phyloP scores from a whole-genome alignment of 2,329 filamentous ascomycete species.

The Fusarium succisae region DNA sequence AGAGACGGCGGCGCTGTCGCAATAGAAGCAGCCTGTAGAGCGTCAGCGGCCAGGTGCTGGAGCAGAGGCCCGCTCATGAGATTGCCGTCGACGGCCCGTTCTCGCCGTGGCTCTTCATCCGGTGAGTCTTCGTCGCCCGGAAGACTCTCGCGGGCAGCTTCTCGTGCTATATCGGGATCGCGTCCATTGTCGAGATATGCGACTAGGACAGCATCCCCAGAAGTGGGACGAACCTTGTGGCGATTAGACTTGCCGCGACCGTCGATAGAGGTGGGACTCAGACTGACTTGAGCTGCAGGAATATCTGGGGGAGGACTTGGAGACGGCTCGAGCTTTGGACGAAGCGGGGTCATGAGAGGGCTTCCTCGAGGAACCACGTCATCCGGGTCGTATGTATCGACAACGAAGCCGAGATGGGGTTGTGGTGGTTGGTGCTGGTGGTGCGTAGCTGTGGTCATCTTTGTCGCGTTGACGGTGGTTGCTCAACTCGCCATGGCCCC shows the following conservation, averaged over 20 bases:
- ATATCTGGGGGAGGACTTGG: slow-evolving; percentile 51
- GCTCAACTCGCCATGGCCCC: slow-evolving; percentile 50
- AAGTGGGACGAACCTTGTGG: slow-evolving; percentile 63
- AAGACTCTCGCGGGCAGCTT: slow-evolving; percentile 64
- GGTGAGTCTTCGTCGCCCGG: slow-evolving; percentile 52
- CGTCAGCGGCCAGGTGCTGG: slow-evolving; percentile 47
- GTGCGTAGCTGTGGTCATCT: slow-evolving; percentile 48
- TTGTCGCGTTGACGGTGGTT: slow-evolving; percentile 43
- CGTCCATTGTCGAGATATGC: slow-evolving; percentile 70
- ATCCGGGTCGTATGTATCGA: slow-evolving; percentile 56
- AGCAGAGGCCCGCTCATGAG: slow-evolving; percentile 39
- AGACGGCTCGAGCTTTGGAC: slow-evolving; percentile 46
- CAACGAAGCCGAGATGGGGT: slow-evolving; percentile 36
- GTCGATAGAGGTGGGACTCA: slow-evolving; percentile 43
- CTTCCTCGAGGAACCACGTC: slow-evolving; percentile 54
- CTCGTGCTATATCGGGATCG: slow-evolving; percentile 69
- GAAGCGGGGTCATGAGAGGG: slow-evolving; percentile 51
- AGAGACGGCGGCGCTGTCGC: slow-evolving; percentile 10
- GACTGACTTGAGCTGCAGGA: slow-evolving; percentile 49
- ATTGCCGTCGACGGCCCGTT: slow-evolving; percentile 17
- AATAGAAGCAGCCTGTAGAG: slow-evolving; percentile 42
- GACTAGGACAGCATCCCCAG: slow-evolving; percentile 75
- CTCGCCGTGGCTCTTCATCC: slow-evolving; percentile 33
- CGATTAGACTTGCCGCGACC: slow-evolving; percentile 61
- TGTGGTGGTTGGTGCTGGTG: slow-evolving; percentile 46